Evolutionary conservation across 2,329 filamentous ascomycete species (phyloP), one percentile per base, ranked within the genome.

Genomic region (Colletotrichum graminicola): DNA sequence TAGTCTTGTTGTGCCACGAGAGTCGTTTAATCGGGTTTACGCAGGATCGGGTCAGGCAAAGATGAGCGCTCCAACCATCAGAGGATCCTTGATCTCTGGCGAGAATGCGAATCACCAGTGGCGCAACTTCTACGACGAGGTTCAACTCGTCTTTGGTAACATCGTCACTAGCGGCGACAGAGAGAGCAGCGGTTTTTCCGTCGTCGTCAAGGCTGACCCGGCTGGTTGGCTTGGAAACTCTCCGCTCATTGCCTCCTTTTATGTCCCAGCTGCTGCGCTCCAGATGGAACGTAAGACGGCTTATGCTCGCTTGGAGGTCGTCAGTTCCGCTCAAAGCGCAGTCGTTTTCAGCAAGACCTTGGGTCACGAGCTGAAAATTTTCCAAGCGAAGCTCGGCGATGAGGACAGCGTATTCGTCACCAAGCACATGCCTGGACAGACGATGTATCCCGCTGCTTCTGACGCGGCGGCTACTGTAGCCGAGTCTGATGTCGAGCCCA

Each of bases 121-220:
- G 78, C 76, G 79, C 36, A 81, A 80, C 71, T 73, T 80, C 18
- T 86, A 82, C 73, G 75, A 78, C 4, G 78, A 82, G 66, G 76
- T 84, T 16, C 84, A 86, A 0, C 73, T 85, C 39, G 67, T 75
- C 5, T 85, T 86, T 73, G 85, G 84, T 18, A 78, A 75, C 0
- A 66, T 83, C 16, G 75, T 75, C 59, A 73, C 75, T 0, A 65
- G 56, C 1, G 79, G 80, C 0, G 39, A 74, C 5, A 72, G 72
- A 6, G 73, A 78, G 1, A 72, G 75, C 7, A 79, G 81, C n/a
- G 75, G 77, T 4, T 81, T 80, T n/a, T 67, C 75, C 8, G 64
- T 84, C 26, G 66, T 72, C 0, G 70, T 85, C 3, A 73, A 78
- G 5, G 77, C 80, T 21, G 83, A 85, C 57, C 66, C 73, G 7